These are phyloP conservation scores for Phytophthora lateralis DNA, from an alignment of 352 stramenopile species.

Conservation along the genomic window DNA sequence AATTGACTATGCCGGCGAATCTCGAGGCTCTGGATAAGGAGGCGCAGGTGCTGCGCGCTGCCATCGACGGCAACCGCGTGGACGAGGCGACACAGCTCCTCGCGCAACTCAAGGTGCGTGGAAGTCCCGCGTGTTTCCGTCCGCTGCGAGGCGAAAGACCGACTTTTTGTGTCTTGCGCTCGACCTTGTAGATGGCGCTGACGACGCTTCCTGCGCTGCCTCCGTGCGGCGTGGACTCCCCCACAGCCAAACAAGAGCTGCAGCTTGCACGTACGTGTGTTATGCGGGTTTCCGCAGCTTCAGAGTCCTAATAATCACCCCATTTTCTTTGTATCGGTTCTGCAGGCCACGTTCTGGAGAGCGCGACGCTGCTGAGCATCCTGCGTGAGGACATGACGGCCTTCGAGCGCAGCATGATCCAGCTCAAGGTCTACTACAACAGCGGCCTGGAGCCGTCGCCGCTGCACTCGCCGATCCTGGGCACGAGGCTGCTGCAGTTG, in stretches of 20 bases:
- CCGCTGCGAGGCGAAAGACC: not conserved
- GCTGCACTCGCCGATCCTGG: conserved; percentile 88
- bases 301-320: not conserved
- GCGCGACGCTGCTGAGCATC: conserved; percentile 88
- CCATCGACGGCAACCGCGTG: conserved; percentile 56
- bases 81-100: conserved; percentile 52
- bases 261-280: conserved; percentile 68
- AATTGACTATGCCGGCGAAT: conserved; percentile 34
- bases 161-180: not conserved
- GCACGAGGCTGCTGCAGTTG: conserved; percentile 89
- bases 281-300: not conserved
- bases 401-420: conserved; percentile 90
- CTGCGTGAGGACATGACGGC: conserved; percentile 82
- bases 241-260: conserved; percentile 69
- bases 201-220: conserved; percentile 86
- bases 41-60: conserved; percentile 62
- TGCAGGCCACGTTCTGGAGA: conserved; percentile 86
- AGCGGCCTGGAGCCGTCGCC: conserved; percentile 55
- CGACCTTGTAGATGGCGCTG: conserved; percentile 70
- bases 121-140: not conserved
- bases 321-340: not conserved
- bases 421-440: conserved; percentile 90
- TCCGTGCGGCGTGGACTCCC: conserved; percentile 55
- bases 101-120: conserved; percentile 65
- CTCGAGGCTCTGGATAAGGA: conserved; percentile 65